These are phyloP conservation scores for Cadophora sp. DNA, from an alignment of 2,329 filamentous ascomycete genomes.

Conservation along the genomic window DNA sequence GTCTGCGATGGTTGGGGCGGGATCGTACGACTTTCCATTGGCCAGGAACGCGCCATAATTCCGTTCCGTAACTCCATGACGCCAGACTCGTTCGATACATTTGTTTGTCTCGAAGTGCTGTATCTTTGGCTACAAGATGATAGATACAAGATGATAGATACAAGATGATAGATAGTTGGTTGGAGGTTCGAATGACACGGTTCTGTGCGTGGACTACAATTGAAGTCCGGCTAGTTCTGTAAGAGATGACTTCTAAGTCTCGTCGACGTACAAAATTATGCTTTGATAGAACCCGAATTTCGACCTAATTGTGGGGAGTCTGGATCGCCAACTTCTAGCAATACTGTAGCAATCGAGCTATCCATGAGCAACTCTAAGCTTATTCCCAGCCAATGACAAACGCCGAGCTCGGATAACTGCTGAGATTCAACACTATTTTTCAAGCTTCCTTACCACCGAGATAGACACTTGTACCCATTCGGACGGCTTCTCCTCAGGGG, in stretches of 20 bases:
- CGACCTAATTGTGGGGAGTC: neutral
- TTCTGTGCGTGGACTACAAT: neutral
- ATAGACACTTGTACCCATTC: conserved; percentile 23
- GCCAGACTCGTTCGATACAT: conserved; percentile 15
- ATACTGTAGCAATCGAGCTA: neutral
- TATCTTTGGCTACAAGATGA: neutral
- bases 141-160: no score
- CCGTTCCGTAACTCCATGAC: conserved; percentile 37
- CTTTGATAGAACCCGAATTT: neutral
- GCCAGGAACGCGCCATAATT: conserved; percentile 30
- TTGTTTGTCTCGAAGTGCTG: neutral
- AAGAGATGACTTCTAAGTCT: no score
- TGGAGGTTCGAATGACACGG: neutral
- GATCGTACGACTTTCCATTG: conserved; percentile 15
- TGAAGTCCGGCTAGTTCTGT: neutral
- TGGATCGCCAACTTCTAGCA: neutral
- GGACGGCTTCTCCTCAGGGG: conserved; percentile 22
- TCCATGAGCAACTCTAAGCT: neutral
- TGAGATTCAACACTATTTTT: neutral
- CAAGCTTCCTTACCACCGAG: conserved; percentile 21
- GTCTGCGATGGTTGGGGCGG: neutral
- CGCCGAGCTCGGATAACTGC: conserved; percentile 17
- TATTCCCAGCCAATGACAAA: conserved; percentile 4
- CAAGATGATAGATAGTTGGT: neutral
- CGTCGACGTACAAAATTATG: neutral